Evolutionary conservation across 768 basidiomycete genomes (phyloP).

Genomic region (Agrocybe chaxingu): DNA sequence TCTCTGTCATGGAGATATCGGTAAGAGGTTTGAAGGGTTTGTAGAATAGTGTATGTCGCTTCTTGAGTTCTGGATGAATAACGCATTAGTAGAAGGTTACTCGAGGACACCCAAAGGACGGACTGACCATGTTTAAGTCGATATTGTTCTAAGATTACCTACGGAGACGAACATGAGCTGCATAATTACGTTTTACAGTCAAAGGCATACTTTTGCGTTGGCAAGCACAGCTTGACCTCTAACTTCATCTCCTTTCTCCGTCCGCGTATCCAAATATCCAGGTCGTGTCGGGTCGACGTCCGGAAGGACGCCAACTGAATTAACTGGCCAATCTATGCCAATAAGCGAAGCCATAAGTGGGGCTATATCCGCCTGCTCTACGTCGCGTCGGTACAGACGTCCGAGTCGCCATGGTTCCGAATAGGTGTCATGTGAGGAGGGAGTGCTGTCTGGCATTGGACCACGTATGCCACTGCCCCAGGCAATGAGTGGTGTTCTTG

Average conservation of each 20-base stretch:
- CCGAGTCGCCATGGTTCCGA: conserved; percentile 61
- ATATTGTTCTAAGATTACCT: conserved; percentile 77
- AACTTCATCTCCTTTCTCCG: conserved; percentile 50
- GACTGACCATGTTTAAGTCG: conserved; percentile 67
- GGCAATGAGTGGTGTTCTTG: conserved; percentile 76
- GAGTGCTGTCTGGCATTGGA: conserved; percentile 52
- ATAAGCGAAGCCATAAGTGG: conserved; percentile 74
- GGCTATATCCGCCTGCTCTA: conserved; percentile 83
- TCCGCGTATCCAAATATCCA: conserved; percentile 51
- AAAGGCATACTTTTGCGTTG: conserved; percentile 53
- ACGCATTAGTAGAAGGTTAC: not conserved
- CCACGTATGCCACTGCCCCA: conserved; percentile 81
- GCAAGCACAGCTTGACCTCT: conserved; percentile 42
- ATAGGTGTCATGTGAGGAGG: conserved; percentile 70
- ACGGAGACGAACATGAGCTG: not conserved
- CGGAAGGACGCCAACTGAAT: conserved; percentile 79
- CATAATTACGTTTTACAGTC: not conserved
- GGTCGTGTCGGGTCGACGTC: conserved; percentile 60
- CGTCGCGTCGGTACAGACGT: conserved; percentile 62
- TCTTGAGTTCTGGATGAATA: conserved; percentile 53
- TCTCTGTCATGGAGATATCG: conserved; percentile 18
- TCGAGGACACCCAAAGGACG: not conserved
- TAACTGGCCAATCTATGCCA: conserved; percentile 74
- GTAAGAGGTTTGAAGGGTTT: conserved; percentile 55
- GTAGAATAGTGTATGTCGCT: conserved; percentile 55